Base-by-base conservation (phyloP, 495 filamentous ascomycete species). In the Schizothecium vesticola region DNA sequence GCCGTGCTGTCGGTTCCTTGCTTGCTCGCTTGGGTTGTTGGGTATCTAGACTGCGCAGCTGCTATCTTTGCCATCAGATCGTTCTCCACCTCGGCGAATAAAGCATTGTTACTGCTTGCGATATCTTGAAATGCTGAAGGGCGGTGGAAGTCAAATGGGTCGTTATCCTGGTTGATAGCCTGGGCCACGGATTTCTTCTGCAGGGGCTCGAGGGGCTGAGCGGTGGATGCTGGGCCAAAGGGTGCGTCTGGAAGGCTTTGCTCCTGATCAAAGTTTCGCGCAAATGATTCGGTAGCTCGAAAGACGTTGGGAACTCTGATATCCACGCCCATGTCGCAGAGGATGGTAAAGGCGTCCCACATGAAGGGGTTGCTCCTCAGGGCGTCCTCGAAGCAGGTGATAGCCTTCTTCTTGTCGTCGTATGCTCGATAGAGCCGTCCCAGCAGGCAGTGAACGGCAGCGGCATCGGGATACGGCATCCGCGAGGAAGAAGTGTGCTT, bases 341-440 rank as follows among this genome's bases (percentile, higher is more conserved):
- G 80, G n/a, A 85, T 89, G 22, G 89, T 83, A 76, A 97, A 97
- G 0, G 96, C 96, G 82, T 99, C 95, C 95, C 96, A 98, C 87
- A 96, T 94, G 79, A 98, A 96, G 0, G 95, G 94, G 74, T 97
- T 98, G 51, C 89, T 75, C 77, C 93, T 96, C 62, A 98, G 81
- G 9, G 95, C 89, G 67, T 93, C 91, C 66, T 94, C 91, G 76
- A 93, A 98, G 74, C 86, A 91, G 61, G 91, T 85, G 12, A 93
- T 86, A 31, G 96, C 92, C 73, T 91, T 93, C 70, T 89, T 88
- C 68, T 88, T 83, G 76, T 97, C 91, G 62, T 90, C 88, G 73
- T 94, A 87, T 19, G 86, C 91, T 33, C 90, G 85, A 81, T 91
- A 96, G 33, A 99, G 82, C 80, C 96, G 97, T 3, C 92, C 95